Evolutionary conservation across 768 basidiomycete species (phyloP), one percentile per base, ranked within the genome.

Genomic region (Lentinula sp.): DNA sequence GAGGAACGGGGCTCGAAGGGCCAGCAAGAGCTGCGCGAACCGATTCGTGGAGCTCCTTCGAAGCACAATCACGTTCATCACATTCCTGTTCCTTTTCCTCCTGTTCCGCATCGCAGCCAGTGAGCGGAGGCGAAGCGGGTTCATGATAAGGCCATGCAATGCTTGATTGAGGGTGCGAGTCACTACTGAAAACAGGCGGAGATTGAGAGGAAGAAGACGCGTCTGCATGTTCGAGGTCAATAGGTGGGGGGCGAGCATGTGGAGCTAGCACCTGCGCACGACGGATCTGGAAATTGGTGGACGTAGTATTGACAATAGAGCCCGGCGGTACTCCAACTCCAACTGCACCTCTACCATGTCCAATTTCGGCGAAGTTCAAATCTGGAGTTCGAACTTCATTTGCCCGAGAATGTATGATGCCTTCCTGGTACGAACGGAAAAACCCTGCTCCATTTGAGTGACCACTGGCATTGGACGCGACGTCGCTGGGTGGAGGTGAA

Each of bases 301-400:
- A 23, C 21, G 55, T 32, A 42, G 40, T 13, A 15, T 56, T 56
- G 23, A 45, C 6, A 42, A 21, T 10, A 43, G 55, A n/a, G 13
- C 21, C 40, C 11, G 55, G 21, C 9, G 18, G 13, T 28, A 1
- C n/a, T 23, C 35, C 53, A 18, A 5, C 53, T 55, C 40, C 55
- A 16, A 73, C 68, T 18, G 79, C 73, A 5, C 87, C 87, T 32
- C 86, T 79, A 3, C 87, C 88, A 67, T 89, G 88, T 2, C 87
- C 88, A 62, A 89, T 86, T 69, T 92, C 90, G 5, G 89, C 87
- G 63, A 80, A 89, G 65, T 87, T 80, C 55, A 89, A 78, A 66
- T 91, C 89, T 23, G 88, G 89, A 15, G 88, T 91, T 69, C 85
- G 71, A 16, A 82, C 80, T 46, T 87, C 86, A 62, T 79, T 78